Evolutionary conservation across 2,329 filamentous ascomycete genomes (phyloP).

Genomic region (Macroventuria anomochaeta): DNA sequence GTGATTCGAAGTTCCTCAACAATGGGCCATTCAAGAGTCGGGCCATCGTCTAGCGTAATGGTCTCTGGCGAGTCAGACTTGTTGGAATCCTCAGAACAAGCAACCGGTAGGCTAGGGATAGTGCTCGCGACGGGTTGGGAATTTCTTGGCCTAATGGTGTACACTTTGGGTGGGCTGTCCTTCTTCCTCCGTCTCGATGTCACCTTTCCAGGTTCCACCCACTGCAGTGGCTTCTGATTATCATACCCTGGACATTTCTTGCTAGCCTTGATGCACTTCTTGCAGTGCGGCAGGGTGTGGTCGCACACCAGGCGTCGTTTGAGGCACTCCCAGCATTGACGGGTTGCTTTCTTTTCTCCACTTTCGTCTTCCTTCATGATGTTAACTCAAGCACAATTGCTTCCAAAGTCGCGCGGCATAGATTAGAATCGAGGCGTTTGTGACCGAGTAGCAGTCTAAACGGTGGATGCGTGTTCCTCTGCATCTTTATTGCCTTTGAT

Average conservation of each 20-base stretch:
- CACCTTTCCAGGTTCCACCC: slow-evolving; percentile 40
- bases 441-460: not conserved
- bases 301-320: slow-evolving; percentile 44
- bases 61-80: not conserved
- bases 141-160: slow-evolving; percentile 4
- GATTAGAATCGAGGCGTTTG: slow-evolving; percentile 13
- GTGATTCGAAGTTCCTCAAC: not conserved
- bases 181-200: slow-evolving; percentile 34
- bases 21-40: not conserved
- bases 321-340: slow-evolving; percentile 46
- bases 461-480: slow-evolving; percentile 14
- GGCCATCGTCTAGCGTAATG: not conserved
- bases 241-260: slow-evolving; percentile 42
- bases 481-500: slow-evolving; percentile 36
- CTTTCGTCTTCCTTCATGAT: slow-evolving; percentile 17
- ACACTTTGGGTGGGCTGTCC: slow-evolving; percentile 20
- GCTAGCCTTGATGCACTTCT: slow-evolving; percentile 39
- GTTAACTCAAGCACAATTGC: not conserved
- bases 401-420: not conserved
- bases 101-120: not conserved
- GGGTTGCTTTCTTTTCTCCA: slow-evolving; percentile 30
- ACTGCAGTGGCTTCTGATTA: slow-evolving; percentile 43
- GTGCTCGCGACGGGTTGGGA: not conserved
- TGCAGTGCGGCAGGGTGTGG: slow-evolving; percentile 40
- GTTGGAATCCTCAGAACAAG: not conserved